These are phyloP conservation scores for Saccharomycopsis sp. DNA, from an alignment of 805 yeast species.

Conservation along the genomic window DNA sequence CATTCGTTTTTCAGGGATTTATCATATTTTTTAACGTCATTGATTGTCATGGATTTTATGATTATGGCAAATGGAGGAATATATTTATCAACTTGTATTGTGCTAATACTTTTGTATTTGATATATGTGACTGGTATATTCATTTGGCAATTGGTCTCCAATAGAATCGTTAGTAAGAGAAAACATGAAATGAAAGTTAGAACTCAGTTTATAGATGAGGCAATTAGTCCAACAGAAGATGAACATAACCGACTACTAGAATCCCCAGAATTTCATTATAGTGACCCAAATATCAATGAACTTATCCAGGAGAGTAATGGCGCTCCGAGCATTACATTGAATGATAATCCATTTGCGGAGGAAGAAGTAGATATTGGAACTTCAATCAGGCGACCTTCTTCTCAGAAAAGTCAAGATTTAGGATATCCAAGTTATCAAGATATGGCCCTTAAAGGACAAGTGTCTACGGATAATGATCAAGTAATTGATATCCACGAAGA, in stretches of 20 bases:
- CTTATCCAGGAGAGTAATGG: background rate
- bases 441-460: too few species aligned
- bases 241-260: background rate
- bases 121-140: constrained; percentile 48
- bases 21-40: constrained; percentile 45
- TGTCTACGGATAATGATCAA: too few species aligned
- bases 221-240: background rate
- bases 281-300: background rate
- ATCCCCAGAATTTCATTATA: background rate
- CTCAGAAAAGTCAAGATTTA: too few species aligned
- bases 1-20: constrained; percentile 53
- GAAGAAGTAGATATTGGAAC: too few species aligned
- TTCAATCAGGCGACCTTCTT: too few species aligned
- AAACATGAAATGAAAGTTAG: constrained; percentile 11
- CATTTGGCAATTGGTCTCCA: constrained; percentile 34
- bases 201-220: constrained; percentile 15
- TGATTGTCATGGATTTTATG: constrained; percentile 40
- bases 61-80: constrained; percentile 50
- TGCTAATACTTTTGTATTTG: constrained; percentile 51
- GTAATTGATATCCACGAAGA: background rate
- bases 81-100: constrained; percentile 45
- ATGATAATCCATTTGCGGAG: background rate
- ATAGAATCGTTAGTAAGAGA: constrained; percentile 1
- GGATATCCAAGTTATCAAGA: too few species aligned
- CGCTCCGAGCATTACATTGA: background rate